Percentiles rank a stretch among this genome's conserved stretches.
phyloP scores from a whole-genome alignment of 805 yeast species.

The Candida railenensis region DNA sequence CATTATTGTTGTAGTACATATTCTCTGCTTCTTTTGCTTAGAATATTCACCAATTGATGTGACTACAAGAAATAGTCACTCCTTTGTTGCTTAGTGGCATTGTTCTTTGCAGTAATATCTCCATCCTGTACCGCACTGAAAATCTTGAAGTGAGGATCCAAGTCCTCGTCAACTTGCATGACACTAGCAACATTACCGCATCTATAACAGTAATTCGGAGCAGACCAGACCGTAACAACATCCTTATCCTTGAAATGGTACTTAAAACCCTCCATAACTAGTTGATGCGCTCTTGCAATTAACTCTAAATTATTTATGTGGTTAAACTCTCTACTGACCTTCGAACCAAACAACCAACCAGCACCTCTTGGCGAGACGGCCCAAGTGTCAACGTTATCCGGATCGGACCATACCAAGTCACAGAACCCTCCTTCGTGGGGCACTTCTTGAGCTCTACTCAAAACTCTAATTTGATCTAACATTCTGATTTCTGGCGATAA shows the following conservation, averaged over 20 bases:
- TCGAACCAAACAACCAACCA: constrained; percentile 95
- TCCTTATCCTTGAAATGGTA: constrained; percentile 95
- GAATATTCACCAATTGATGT: not conserved
- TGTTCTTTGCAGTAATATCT: constrained; percentile 39
- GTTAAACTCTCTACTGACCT: constrained; percentile 93
- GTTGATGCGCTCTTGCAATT: constrained; percentile 95
- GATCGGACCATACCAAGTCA: constrained; percentile 97
- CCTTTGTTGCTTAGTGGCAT: constrained; percentile 40
- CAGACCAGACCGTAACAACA: constrained; percentile 97
- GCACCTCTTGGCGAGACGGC: constrained; percentile 98
- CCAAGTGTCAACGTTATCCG: constrained; percentile 97
- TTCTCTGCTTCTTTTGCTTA: not conserved
- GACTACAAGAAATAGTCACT: constrained; percentile 43
- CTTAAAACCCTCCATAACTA: constrained; percentile 97
- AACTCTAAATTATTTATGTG: constrained; percentile 86
- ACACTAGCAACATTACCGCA: constrained; percentile 99
- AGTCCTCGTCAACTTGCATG: constrained; percentile 88
- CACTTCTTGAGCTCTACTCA: constrained; percentile 95
- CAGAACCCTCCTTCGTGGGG: constrained; percentile 99
- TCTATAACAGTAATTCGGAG: constrained; percentile 95
- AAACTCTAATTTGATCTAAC: constrained; percentile 93
- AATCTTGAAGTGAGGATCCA: constrained; percentile 87
- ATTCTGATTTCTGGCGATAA: constrained; percentile 95
- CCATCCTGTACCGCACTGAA: constrained; percentile 96
- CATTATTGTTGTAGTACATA: not conserved